A percentile compares a stretch with the other conserved stretches of the same genome.
Conservation (phyloP, 495 filamentous ascomycete genomes). For the Neurospora sp. region DNA sequence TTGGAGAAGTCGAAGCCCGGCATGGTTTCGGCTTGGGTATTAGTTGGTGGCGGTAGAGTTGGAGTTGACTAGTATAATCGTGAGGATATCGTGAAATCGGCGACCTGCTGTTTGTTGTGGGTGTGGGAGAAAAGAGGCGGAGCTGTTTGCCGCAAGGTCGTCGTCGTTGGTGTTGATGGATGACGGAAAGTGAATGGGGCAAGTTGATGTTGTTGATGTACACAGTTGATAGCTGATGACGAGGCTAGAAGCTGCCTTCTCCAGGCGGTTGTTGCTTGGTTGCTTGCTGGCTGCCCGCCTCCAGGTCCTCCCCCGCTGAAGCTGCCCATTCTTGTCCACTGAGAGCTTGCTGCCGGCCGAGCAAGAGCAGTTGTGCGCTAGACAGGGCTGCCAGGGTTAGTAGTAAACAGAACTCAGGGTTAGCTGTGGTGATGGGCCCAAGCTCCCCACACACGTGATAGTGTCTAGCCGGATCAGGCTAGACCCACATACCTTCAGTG, state of each 20-base stretch:
- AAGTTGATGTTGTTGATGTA: constrained; percentile 3
- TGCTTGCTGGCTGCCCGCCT: not conserved
- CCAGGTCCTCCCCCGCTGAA: not conserved
- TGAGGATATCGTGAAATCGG: not conserved
- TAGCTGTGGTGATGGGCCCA: constrained; percentile 11
- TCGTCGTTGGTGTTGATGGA: not conserved
- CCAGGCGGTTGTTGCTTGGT: constrained; percentile 3
- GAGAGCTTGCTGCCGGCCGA: not conserved
- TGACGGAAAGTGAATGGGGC: constrained; percentile 1
- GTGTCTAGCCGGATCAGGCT: constrained; percentile 5
- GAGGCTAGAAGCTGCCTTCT: constrained; percentile 31
- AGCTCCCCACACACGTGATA: constrained; percentile 23
- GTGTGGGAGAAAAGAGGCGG: not conserved
- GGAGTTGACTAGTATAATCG: not conserved
- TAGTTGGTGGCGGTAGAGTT: not conserved
- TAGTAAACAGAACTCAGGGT: not conserved
- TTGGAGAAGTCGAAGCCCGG: constrained; percentile 99
- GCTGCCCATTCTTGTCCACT: not conserved
- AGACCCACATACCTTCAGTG: not conserved
- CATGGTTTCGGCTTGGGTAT: constrained; percentile 40
- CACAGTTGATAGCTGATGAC: constrained; percentile 26
- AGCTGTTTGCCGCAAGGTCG: not conserved
- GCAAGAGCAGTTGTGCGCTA: not conserved
- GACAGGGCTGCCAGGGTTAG: constrained; percentile 1
- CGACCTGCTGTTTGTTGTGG: not conserved